Evolutionary conservation across 805 yeast species (phyloP), one percentile per base, ranked within the genome.

Genomic region (Torulaspora delbrueckii): DNA sequence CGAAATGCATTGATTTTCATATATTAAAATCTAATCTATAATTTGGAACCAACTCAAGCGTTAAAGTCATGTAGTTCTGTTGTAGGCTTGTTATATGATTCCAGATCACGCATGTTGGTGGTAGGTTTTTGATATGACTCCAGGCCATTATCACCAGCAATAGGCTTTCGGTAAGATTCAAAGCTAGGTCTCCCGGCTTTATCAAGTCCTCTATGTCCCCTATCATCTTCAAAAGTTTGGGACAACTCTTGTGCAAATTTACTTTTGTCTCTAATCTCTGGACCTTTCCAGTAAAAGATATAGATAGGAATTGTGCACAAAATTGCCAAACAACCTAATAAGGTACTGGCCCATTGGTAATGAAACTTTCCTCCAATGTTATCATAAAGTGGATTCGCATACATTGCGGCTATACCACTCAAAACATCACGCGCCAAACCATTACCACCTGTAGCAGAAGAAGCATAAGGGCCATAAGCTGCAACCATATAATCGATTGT

Each of bases 401-500:
- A 43, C 46, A 43, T 43, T 19, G 46, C 46, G 13, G 46, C 46
- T n/a, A 43, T 27, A 24, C 42, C 46, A 30, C 46, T 43, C 32
- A 43, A 37, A 28, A 43, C 46, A 33, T 43, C 46, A 43, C 46
- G 46, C 13, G 46, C 46, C 42, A 43, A 26, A 19, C 46, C 42
- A 30, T 43, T 43, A 22, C 42, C 46, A 27, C 46, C 46, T 9
- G 46, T 37, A 14, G 46, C 46, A 14, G 46, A 43, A 12, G 46
- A 43, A 30, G 46, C 46, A 14, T 43, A 43, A 12, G 46, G 42
- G 35, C 46, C 46, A 31, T 43, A 43, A 12, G 46, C 46, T 10
- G 46, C 46, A 9, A 43, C 46, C 46, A 43, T 43, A 33, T 43
- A 43, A 22, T 43, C 46, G 16, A 43, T 43, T 7, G 46, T 43